Base-by-base conservation (phyloP, 306 rosid species). In the Quercus berberidifolia region DNA sequence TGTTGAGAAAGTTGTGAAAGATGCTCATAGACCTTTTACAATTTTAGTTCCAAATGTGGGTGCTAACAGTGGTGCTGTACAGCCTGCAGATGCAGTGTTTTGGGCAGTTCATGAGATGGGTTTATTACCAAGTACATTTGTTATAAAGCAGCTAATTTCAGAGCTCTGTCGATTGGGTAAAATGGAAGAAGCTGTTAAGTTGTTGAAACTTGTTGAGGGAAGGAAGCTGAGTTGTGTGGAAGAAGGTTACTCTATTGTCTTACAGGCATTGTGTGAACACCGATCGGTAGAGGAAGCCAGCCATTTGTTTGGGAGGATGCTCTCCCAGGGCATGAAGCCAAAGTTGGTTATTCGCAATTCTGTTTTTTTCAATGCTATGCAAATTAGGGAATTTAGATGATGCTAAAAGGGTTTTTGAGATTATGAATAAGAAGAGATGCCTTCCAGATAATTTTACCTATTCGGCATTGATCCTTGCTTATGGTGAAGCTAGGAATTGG, bases 61-160 rank as follows among this genome's bases (percentile, higher is more conserved):
- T 69, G 86, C 84, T 5, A 80, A 82, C 55, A 82, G 82, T 15
- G 86, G 80, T 76, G 89, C 90, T 46, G 85, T 89, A 49, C 89
- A 78, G 75, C 92, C 89, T 49, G 93, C 92, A 12, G 80, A 86
- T 75, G 69, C 25, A 56, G 90, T 87, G 33, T 91, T 91, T 82
- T 88, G 86, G 88, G 84, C 88, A 57, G 87, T 81, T 86, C 41
- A 56, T 70, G 71, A 72, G 11, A 46, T 79, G 46, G 90, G 90
- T 49, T 83, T 90, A 31, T 78, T 89, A 65, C 94, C 97, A 1
- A 88, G 97, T 80, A 12, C 93, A 74, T 91, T 89, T 85, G 92
- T 89, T 20, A 78, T 86, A 68, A 75, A 82, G 49, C 85, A 75
- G 85, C 89, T 89, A 74, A 46, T 89, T 38, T 80, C 74, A 0